Conservation (phyloP, 2,329 filamentous ascomycete species). For the Penicillium digitatum region DNA sequence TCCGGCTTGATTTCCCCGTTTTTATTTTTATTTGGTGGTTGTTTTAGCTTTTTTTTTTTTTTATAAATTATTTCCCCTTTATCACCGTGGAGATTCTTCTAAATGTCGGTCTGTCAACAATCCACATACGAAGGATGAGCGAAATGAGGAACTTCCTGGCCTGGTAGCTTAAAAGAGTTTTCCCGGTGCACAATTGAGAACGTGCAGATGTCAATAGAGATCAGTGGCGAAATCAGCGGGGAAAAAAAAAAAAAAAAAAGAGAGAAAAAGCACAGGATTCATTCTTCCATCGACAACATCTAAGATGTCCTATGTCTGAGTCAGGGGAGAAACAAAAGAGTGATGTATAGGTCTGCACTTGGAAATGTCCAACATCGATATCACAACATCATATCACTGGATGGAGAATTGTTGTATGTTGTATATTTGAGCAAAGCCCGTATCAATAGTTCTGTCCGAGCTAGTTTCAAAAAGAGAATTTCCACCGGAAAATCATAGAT, state of each 20-base stretch:
- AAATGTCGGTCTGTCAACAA: slow-evolving; percentile 5
- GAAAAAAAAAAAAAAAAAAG: neutral
- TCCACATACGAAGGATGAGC: neutral
- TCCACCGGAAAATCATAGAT: slow-evolving; percentile 10
- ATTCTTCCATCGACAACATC: neutral
- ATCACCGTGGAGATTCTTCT: slow-evolving; percentile 3
- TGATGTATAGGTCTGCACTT: neutral
- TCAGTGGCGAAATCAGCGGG: neutral
- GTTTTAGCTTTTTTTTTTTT: neutral
- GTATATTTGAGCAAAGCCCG: slow-evolving; percentile 5
- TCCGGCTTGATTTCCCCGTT: slow-evolving; percentile 16
- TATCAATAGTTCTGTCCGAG: slow-evolving; percentile 7
- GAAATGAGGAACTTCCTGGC: neutral
- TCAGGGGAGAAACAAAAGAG: neutral
- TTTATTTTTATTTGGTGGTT: neutral
- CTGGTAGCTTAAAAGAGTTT: neutral
- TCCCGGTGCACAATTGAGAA: neutral
- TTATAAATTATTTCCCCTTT: neutral
- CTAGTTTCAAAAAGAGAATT: neutral
- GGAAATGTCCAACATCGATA: neutral
- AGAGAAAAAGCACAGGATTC: neutral
- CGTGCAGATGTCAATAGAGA: neutral
- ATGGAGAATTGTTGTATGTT: too few species aligned
- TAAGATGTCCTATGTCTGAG: neutral
- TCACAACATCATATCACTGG: neutral